Evolutionary conservation across 306 rosid genomes (phyloP).

Genomic region (Dicorynia guianensis): DNA sequence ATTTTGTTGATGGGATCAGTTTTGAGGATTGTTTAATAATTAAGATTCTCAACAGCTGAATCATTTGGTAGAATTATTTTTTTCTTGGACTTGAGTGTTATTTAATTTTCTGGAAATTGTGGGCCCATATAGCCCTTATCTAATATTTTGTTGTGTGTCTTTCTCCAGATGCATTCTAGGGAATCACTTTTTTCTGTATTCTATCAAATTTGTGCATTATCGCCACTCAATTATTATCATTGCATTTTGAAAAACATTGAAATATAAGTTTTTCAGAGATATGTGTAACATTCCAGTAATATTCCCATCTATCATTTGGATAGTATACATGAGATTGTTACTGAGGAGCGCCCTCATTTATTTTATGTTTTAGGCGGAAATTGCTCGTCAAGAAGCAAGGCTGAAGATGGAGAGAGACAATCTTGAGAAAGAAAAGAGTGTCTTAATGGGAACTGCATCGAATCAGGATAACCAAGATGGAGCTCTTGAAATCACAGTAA

Average conservation of each 20-base stretch:
- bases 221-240: not conserved
- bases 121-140: not conserved
- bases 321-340: not conserved
- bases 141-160: not conserved
- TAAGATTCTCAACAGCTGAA: not conserved
- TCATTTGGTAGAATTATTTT: not conserved
- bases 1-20: not conserved
- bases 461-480: constrained; percentile 96
- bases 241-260: not conserved
- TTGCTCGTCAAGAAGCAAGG: constrained; percentile 93
- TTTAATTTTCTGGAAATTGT: constrained; percentile 10
- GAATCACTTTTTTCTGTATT: constrained; percentile 1
- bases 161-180: not conserved
- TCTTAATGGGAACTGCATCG: constrained; percentile 96
- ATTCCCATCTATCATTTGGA: constrained; percentile 20
- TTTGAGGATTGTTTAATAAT: not conserved
- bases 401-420: constrained; percentile 94
- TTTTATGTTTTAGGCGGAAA: constrained; percentile 70
- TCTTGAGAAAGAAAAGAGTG: constrained; percentile 96
- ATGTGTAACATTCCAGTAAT: constrained; percentile 1
- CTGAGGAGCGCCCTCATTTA: constrained; percentile 1
- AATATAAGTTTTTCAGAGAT: not conserved
- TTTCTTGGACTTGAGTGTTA: not conserved
- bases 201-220: not conserved
- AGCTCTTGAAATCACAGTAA: constrained; percentile 97